These are phyloP conservation scores for Diaporthe sp. DNA, from an alignment of 2,329 filamentous ascomycete species.

Conservation along the genomic window DNA sequence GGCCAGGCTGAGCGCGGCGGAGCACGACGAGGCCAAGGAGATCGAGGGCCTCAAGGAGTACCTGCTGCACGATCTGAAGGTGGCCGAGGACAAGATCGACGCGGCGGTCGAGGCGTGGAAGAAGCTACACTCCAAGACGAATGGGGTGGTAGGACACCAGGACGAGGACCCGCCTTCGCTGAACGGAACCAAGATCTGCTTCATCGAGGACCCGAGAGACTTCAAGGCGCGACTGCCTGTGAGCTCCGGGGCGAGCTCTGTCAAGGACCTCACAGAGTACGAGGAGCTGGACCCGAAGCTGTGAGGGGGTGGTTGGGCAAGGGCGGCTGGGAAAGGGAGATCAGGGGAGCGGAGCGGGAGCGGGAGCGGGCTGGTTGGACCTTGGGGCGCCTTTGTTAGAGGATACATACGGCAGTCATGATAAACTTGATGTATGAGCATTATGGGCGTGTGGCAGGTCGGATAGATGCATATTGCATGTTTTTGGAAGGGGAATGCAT, in stretches of 20 bases:
- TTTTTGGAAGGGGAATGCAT: slow-evolving; percentile 11
- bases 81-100: slow-evolving; percentile 65
- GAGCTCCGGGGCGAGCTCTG: slow-evolving; percentile 79
- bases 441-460: slow-evolving; percentile 19
- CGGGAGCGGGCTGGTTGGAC: neutral
- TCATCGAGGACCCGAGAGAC: slow-evolving; percentile 83
- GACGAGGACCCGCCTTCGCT: slow-evolving; percentile 52
- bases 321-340: neutral
- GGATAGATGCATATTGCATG: slow-evolving; percentile 30
- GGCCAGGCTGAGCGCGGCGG: slow-evolving; percentile 51
- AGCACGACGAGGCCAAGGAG: slow-evolving; percentile 63
- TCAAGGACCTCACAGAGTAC: slow-evolving; percentile 84
- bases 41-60: slow-evolving; percentile 65
- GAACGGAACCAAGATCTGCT: slow-evolving; percentile 68
- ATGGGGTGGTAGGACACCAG: slow-evolving; percentile 52
- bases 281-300: slow-evolving; percentile 89
- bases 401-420: slow-evolving; percentile 16
- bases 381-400: slow-evolving; percentile 17
- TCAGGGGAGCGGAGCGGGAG: no score
- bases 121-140: slow-evolving; percentile 50
- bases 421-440: slow-evolving; percentile 33
- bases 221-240: slow-evolving; percentile 84
- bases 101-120: slow-evolving; percentile 56
- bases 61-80: slow-evolving; percentile 61
- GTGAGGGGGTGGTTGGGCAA: slow-evolving; percentile 54